Evolutionary conservation across 139 green algal genomes (phyloP), one percentile per base, ranked within the genome.

Genomic region (Chlorella sorokiniana): DNA sequence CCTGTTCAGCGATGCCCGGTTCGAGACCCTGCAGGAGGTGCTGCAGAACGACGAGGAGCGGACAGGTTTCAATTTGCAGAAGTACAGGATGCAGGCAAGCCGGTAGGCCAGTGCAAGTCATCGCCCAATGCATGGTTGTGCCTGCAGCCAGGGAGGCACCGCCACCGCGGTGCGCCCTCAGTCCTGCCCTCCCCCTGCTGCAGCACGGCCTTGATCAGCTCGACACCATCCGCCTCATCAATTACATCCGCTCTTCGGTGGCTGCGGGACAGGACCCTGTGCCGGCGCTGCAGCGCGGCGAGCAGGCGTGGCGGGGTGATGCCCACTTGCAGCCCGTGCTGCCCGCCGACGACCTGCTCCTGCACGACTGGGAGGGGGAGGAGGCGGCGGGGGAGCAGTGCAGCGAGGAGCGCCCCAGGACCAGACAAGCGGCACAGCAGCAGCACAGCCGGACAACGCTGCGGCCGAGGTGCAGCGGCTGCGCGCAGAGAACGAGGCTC

Each of bases 211-310:
- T 97, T 33, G 91, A 93, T 64, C 90, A 96, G 41, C 94, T 96
- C 69, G 91, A 82, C 59, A 88, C 90, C 8, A 92, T 98, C 52
- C 86, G 84, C 3, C 79, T 91, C 71, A 93, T 98, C 76, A 98
- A 97, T 88, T 98, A 82, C 79, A 90, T 96, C 16, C 83, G 94
- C 1, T 33, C 52, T 0, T 65, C 90, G 37, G 90, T 95, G 45
- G 69, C 76, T 1, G 86, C 80, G 6, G 91, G 90, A 1, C 65
- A 70, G 2, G 88, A 95, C 80, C 90, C 91, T 8, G 85, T 81
- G 14, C 63, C 83, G 1, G 65, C 65, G 0, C 68, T 96, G 27
- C 56, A 65, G 11, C 73, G 45, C 33, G 80, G 61, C 16, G 61
- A 45, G 18, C 27, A 65, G 1, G 85, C 91, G 37, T 94, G 88